These are phyloP conservation scores for Nelumbo lutea DNA, from an alignment of 164 flowering plant species.

Conservation along the genomic window DNA sequence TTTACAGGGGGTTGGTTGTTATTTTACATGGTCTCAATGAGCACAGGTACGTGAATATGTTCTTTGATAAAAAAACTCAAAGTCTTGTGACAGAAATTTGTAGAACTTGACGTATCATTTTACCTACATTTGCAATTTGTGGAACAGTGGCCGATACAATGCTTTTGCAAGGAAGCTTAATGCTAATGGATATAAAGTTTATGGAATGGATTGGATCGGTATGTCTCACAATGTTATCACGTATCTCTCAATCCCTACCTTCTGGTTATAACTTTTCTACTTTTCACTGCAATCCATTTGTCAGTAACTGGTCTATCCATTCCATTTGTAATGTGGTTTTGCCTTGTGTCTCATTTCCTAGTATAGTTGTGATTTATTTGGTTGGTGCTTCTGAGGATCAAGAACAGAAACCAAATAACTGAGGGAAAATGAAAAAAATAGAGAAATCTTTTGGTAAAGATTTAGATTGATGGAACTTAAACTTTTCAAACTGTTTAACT, in stretches of 20 bases:
- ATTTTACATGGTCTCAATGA: slow-evolving; percentile 90
- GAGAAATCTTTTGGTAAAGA: too few species aligned
- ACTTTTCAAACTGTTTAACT: too few species aligned
- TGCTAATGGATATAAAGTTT: slow-evolving; percentile 75
- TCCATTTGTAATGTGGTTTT: too few species aligned
- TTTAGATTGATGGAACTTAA: too few species aligned
- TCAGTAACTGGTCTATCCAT: background rate
- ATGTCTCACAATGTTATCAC: slow-evolving; percentile 17
- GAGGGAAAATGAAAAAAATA: too few species aligned
- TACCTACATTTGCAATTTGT: slow-evolving; percentile 5
- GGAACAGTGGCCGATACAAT: slow-evolving; percentile 67
- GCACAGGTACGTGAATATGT: slow-evolving; percentile 58
- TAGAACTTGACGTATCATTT: slow-evolving; percentile 8
- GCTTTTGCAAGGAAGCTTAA: slow-evolving; percentile 78
- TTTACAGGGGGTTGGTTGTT: slow-evolving; percentile 70
- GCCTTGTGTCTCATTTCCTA: too few species aligned
- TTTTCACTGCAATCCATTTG: background rate
- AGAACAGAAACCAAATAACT: too few species aligned
- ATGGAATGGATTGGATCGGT: slow-evolving; percentile 97
- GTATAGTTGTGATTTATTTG: too few species aligned
- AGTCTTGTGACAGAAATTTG: background rate
- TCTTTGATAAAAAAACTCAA: background rate
- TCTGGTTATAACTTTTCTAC: background rate
- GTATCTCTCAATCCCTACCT: background rate
- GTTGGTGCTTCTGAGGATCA: too few species aligned